Evolutionary conservation across 306 rosid species (phyloP), one percentile per base, ranked within the genome.

Genomic region (Arachis hypogaea): DNA sequence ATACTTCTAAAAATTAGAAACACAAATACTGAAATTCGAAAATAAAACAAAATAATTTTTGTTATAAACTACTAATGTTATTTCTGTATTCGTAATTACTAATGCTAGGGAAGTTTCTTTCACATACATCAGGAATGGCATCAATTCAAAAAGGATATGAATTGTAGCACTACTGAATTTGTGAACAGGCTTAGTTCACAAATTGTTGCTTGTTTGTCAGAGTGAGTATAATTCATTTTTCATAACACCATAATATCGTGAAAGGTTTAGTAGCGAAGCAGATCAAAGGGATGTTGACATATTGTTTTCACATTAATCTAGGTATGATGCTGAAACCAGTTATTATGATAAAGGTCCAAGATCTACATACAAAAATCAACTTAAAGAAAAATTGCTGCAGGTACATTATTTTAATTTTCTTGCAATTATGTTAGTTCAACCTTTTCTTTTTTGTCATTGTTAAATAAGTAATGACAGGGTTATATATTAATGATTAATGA

Each of bases 281-380:
- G 14, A 14, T 14, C 49, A 67, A 63, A 66, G 58, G 56, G 72
- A 5, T 51, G 76, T 60, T 82, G 60, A 70, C 41, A 40, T 67
- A 55, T 56, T 68, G 30, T 76, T 55, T 77, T 68, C 59, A 42
- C 14, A 14, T 14, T 14, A 14, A 14, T 78, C 70, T 84, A 94
- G 99, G 86, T 92, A 92, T 86, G 96, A 94, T 73, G 86, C 82
- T 52, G 97, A 94, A 82, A 97, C 97, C 59, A 92, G 84, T 46
- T 94, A 86, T 83, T 94, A 91, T 70, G 99, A 94, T 61, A 97
- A 94, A 71, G 90, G 95, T 73, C 97, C 92, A 62, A 83, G 99
- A 89, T 55, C 96, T 79, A 78, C 88, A 55, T 91, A 94, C 83
- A 88, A 90, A 77, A 82, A 81, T 86, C 96, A 89, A 82, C 96